Percentiles rank a stretch among this genome's conserved stretches.
phyloP scores from a whole-genome alignment of 164 flowering plant genomes.

The Tetrastigma voinierianum region DNA sequence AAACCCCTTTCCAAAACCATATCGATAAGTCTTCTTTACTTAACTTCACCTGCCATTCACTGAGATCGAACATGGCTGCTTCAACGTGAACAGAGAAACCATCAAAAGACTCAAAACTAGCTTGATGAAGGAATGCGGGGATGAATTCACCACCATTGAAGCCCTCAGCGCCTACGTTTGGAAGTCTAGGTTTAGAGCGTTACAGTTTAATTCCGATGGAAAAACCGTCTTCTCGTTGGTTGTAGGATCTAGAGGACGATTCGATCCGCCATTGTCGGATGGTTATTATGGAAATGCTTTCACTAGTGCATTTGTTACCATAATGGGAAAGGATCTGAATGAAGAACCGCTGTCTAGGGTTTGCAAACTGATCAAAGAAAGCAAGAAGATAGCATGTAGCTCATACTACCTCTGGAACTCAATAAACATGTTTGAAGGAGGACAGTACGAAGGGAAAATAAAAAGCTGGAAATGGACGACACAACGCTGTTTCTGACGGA shows the following conservation, averaged over 20 bases:
- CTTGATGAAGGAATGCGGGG: constrained; percentile 17
- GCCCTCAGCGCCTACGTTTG: constrained; percentile 30
- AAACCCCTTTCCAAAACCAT: constrained; percentile 1
- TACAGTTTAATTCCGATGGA: constrained; percentile 20
- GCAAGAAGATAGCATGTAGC: constrained; percentile 13
- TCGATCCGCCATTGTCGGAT: constrained; percentile 27
- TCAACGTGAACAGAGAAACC: constrained; percentile 14
- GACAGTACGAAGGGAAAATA: neutral
- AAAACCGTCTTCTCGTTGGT: constrained; percentile 11
- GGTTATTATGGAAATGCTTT: constrained; percentile 41
- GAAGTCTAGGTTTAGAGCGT: constrained; percentile 29
- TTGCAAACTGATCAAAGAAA: constrained; percentile 28
- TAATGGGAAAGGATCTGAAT: constrained; percentile 17
- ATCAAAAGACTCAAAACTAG: constrained; percentile 21
- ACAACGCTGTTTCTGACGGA: constrained; percentile 28
- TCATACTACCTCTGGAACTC: constrained; percentile 5
- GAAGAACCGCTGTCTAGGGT: constrained; percentile 18
- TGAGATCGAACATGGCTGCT: constrained; percentile 23
- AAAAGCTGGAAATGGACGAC: constrained; percentile 9
- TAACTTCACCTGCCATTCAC: constrained; percentile 23
- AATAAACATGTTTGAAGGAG: constrained; percentile 16
- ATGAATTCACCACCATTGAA: constrained; percentile 25
- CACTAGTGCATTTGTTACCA: constrained; percentile 4
- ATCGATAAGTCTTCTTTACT: constrained; percentile 3
- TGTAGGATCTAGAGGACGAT: constrained; percentile 15